Base-by-base conservation (phyloP, 1,139 yeast genomes). In the Spencermartinsiella ligniputridi region DNA sequence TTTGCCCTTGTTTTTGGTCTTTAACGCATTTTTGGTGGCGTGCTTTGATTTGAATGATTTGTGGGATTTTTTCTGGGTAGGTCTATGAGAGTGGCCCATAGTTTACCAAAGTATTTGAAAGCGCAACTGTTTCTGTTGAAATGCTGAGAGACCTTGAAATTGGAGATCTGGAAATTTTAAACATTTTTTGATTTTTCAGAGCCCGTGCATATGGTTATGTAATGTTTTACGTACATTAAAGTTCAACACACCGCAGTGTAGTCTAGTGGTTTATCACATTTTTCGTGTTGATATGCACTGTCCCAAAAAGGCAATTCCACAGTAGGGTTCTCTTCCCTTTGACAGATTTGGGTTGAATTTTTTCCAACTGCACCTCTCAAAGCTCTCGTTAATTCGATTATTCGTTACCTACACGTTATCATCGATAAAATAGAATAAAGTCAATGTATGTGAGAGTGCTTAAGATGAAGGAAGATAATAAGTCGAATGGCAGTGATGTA, bases 11-110 rank as follows among this genome's bases (percentile, higher is more conserved):
- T 71, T 72, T 49, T 78, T 73, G 52, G 86, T 84, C 63, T 88
- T 90, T 58, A 89, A 64, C 44, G 89, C 80, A 46, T 96, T 87
- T 62, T 92, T 92, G n/a, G 95, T 78, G 17, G 96, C 79, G 70
- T 92, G 97, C 60, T 81, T 83, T 5, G 95, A 80, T 63, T 92
- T 92, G 75, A 88, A 92, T 9, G 92, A 76, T 68, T 92, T 92
- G 58, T 90, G 96, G 44, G 81, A 81, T 63, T 82, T 83, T 67
- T 88, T 90, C 45, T 85, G 70, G 8, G 95, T 80, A 15, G 92
- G 74, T 62, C 97, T 76, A 62, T 90, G 97, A 15, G 58, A 49
- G 20, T 55, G 54, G 24, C 30, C 32, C 40, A 42, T 33, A 22
- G 9, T 22, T 22, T 22, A 11, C 11, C 25, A 6, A 22, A n/a